Evolutionary conservation across 257 asterid genomes (phyloP), one percentile per base, ranked within the genome.

Genomic region (Voacanga thouarsii): DNA sequence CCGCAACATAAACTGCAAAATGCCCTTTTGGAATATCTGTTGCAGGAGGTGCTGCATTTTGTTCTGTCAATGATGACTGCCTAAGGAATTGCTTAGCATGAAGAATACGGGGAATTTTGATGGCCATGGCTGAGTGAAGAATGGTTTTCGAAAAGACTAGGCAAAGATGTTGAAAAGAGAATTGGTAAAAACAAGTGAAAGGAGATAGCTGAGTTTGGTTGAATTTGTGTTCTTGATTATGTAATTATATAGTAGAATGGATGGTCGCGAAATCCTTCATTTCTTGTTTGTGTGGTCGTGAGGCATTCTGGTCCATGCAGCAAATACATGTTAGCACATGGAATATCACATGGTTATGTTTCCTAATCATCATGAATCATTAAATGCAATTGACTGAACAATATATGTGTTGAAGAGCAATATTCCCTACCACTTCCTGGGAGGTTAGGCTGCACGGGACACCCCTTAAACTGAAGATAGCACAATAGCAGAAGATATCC

Each of bases 221-320:
- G 69, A 14, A 16, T 63, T 63, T 64, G 44, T 28, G 10, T 63
- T 28, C 43, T 63, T 28, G 44, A 64, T 28, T 4, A 30, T 64
- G 45, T 64, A 33, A 45, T 64, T 64, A 64, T 64, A 64, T 64
- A 64, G 70, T 30, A 63, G 69, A 64, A 64, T 4, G 70, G 70
- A 12, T 21, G 15, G 12, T 30, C 10, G 45, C 26, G 43, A 63
- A 12, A 61, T 61, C 19, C 19, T 10, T 26, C 19, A 61, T 26
- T 61, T 24, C 67, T 12, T 61, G 39, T 12, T 24, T 61, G 6
- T 61, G 10, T 61, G 39, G 16, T 12, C 28, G 9, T 61, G 39
- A 12, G 47, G 24, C 45, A 7, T 65, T 65, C 12, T 16, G 71
- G 47, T 65, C 47, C 71, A 65, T 33, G 5, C n/a, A 65, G 33